These are phyloP conservation scores for Lumnitzera littorea DNA, from an alignment of 345 rosid species.

Conservation along the genomic window DNA sequence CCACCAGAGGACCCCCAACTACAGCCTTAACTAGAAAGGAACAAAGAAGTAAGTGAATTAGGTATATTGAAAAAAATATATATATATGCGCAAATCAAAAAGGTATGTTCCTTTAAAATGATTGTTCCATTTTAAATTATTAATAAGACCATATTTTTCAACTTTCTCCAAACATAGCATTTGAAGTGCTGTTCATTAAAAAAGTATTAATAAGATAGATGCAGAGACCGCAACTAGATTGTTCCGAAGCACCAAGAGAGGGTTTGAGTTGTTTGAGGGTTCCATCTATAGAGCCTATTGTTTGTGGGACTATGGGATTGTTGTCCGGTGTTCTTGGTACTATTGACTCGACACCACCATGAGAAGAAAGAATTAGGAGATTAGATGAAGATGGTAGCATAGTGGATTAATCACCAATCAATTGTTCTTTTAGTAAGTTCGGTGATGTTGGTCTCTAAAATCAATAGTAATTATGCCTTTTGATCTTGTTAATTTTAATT, in stretches of 20 bases:
- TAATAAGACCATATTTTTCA: too few species aligned
- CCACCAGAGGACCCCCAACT: too few species aligned
- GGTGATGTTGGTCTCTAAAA: slow-evolving; percentile 13
- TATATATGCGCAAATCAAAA: slow-evolving; percentile 20
- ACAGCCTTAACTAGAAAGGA: too few species aligned
- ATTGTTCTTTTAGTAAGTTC: background rate
- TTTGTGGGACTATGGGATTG: slow-evolving; percentile 37
- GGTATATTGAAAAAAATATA: slow-evolving; percentile 49
- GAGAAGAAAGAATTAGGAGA: slow-evolving; percentile 1
- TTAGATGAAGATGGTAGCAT: background rate
- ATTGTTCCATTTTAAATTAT: too few species aligned
- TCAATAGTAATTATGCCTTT: slow-evolving; percentile 15
- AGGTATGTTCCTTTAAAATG: slow-evolving; percentile 17
- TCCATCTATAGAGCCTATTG: slow-evolving; percentile 46
- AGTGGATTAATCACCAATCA: background rate
- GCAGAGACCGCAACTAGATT: slow-evolving; percentile 77
- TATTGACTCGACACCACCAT: slow-evolving; percentile 34
- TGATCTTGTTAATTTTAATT: slow-evolving; percentile 5
- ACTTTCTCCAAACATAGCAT: too few species aligned
- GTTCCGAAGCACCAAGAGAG: slow-evolving; percentile 54
- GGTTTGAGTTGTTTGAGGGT: slow-evolving; percentile 71
- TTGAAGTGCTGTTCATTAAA: too few species aligned
- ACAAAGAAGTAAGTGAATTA: too few species aligned
- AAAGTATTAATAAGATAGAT: slow-evolving; percentile 14
- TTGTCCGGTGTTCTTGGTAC: slow-evolving; percentile 21